A percentile compares a stretch with the other conserved stretches of the same genome.
phyloP scores from a whole-genome alignment of 2,329 filamentous ascomycete genomes.

The Cryphonectria nitschkei region DNA sequence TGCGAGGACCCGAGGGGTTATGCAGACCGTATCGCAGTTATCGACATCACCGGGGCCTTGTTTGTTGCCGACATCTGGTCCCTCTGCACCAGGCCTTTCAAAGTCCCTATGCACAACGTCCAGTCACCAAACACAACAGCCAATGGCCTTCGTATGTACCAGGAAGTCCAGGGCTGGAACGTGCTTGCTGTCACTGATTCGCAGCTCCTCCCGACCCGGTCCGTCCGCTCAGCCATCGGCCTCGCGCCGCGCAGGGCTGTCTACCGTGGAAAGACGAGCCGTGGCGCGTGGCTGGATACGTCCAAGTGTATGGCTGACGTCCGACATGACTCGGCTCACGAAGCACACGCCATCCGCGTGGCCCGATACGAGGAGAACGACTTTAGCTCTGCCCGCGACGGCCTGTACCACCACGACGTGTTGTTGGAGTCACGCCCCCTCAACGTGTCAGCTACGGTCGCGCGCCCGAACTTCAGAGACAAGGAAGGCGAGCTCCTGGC shows the following conservation, averaged over 20 bases:
- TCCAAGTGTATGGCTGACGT: slow-evolving; percentile 24
- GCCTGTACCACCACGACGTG: not conserved
- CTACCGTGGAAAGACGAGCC: slow-evolving; percentile 14
- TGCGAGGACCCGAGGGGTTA: slow-evolving; percentile 49
- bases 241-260: slow-evolving; percentile 8
- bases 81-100: slow-evolving; percentile 34
- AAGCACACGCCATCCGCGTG: slow-evolving; percentile 6
- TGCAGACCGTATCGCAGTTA: slow-evolving; percentile 54
- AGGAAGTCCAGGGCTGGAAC: slow-evolving; percentile 20
- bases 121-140: slow-evolving; percentile 14
- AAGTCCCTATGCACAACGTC: slow-evolving; percentile 33
- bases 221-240: slow-evolving; percentile 20
- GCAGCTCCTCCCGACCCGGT: slow-evolving; percentile 20
- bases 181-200: slow-evolving; percentile 22
- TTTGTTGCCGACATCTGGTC: slow-evolving; percentile 61
- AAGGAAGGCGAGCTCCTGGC: slow-evolving; percentile 12
- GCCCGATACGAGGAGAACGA: not conserved
- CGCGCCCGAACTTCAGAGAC: not conserved
- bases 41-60: slow-evolving; percentile 53
- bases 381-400: slow-evolving; percentile 8
- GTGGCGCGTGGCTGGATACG: slow-evolving; percentile 24
- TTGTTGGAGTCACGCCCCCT: not conserved
- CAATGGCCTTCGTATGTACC: not conserved
- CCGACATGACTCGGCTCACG: slow-evolving; percentile 19
- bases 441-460: slow-evolving; percentile 5